Conservation (phyloP, 257 asterid species). For the Anisodus acutangulus region DNA sequence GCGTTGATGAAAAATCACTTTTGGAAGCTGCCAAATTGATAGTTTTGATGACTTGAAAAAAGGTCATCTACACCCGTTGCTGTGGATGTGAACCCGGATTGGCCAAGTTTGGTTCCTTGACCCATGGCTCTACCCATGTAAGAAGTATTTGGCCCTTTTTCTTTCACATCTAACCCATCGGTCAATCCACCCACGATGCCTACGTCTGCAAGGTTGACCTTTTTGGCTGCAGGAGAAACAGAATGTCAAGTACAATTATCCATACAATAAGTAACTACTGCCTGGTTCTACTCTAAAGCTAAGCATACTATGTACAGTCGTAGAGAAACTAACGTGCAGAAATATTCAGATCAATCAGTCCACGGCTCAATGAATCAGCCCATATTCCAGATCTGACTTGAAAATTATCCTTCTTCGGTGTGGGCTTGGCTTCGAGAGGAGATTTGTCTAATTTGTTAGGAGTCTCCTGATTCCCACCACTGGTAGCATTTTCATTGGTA, state of each 20-base stretch:
- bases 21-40: slow-evolving; percentile 70
- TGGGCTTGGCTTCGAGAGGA: slow-evolving; percentile 34
- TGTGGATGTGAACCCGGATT: slow-evolving; percentile 47
- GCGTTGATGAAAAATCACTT: slow-evolving; percentile 46
- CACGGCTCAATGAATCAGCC: slow-evolving; percentile 98
- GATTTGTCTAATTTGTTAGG: slow-evolving; percentile 35
- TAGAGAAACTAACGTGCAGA: slow-evolving; percentile 75
- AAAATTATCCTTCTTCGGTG: slow-evolving; percentile 61
- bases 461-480: slow-evolving; percentile 40
- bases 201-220: slow-evolving; percentile 77
- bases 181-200: slow-evolving; percentile 75
- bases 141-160: slow-evolving; percentile 64
- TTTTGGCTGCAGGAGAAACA: slow-evolving; percentile 60
- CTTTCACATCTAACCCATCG: slow-evolving; percentile 62
- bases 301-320: background rate
- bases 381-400: slow-evolving; percentile 94
- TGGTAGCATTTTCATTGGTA: slow-evolving; percentile 43
- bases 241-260: background rate
- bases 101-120: slow-evolving; percentile 61
- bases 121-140: slow-evolving; percentile 70
- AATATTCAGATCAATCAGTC: slow-evolving; percentile 82
- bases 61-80: slow-evolving; percentile 49
- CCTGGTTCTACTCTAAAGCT: slow-evolving; percentile 3
- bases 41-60: slow-evolving; percentile 72
- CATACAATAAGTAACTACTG: background rate